These are phyloP conservation scores for Debaryomyces castellii DNA, from an alignment of 805 yeast genomes.

Conservation along the genomic window DNA sequence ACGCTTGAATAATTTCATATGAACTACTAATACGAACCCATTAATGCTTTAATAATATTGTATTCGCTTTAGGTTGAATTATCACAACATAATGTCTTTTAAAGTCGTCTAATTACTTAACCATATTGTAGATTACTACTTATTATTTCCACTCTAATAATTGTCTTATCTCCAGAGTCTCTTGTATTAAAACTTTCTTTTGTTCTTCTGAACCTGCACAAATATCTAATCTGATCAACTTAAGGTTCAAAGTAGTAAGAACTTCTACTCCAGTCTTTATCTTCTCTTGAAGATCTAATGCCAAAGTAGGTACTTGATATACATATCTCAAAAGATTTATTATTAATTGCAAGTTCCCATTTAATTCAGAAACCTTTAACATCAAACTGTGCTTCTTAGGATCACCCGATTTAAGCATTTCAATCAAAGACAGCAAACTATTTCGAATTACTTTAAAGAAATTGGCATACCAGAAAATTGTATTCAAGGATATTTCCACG, in stretches of 20 bases:
- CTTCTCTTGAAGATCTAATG: background rate
- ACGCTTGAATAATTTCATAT: too few species aligned
- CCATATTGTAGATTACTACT: background rate
- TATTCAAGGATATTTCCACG: conserved; percentile 17
- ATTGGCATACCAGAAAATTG: conserved; percentile 33
- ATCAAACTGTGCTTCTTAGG: conserved; percentile 14
- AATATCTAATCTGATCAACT: conserved; percentile 2
- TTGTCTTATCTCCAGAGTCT: background rate
- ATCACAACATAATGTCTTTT: too few species aligned
- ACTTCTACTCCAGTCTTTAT: background rate
- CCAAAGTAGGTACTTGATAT: background rate
- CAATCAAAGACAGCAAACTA: conserved; percentile 23
- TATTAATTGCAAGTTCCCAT: conserved; percentile 31
- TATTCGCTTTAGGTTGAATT: too few species aligned
- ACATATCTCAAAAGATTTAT: conserved; percentile 30
- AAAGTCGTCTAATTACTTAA: too few species aligned
- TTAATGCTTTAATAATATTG: too few species aligned
- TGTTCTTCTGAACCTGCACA: conserved; percentile 2
- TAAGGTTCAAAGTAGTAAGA: conserved; percentile 4
- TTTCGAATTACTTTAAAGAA: conserved; percentile 36
- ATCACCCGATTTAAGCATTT: conserved; percentile 8
- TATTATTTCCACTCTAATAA: background rate
- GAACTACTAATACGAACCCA: too few species aligned
- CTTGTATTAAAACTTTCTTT: background rate
- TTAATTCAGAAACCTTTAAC: conserved; percentile 29